Percentiles rank a stretch among this genome's conserved stretches.
Evolutionary conservation across 2,329 filamentous ascomycete species (phyloP).

Genomic region (Chaetomiaceae sp.): DNA sequence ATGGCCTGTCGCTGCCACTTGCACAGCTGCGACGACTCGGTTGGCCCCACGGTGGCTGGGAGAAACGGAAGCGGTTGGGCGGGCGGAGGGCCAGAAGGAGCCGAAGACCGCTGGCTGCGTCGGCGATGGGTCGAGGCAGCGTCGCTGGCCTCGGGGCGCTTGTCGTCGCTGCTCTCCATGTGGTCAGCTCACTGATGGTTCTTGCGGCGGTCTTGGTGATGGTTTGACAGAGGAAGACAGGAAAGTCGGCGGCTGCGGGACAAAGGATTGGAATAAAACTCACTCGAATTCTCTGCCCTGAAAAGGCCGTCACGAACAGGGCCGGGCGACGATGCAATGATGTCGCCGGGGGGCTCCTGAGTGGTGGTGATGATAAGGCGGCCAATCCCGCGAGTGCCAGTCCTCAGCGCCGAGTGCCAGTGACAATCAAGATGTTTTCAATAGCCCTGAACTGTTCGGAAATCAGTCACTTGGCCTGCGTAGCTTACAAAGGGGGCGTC

Average conservation of each 20-base stretch:
- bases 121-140: background rate
- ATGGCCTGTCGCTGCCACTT: background rate
- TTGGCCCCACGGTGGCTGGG: background rate
- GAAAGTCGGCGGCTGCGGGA: background rate
- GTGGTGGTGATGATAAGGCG: background rate
- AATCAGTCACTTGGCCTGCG: too few relatives aligned
- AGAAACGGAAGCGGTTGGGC: background rate
- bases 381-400: constrained; percentile 7
- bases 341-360: background rate
- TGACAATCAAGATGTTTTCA: too few relatives aligned
- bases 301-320: background rate
- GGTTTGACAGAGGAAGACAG: background rate
- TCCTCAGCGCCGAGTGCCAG: background rate
- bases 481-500: background rate
- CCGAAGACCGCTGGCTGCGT: background rate
- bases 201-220: background rate
- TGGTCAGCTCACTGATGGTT: constrained; percentile 1
- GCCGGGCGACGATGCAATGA: constrained; percentile 2
- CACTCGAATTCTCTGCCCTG: background rate
- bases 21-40: background rate
- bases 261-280: background rate
- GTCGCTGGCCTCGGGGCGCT: background rate
- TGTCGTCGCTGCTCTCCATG: constrained; percentile 1
- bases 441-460: too few relatives aligned
- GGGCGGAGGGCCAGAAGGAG: background rate